phyloP scores from a whole-genome alignment of 2,329 filamentous ascomycete genomes.

The Trichoderma gracile region DNA sequence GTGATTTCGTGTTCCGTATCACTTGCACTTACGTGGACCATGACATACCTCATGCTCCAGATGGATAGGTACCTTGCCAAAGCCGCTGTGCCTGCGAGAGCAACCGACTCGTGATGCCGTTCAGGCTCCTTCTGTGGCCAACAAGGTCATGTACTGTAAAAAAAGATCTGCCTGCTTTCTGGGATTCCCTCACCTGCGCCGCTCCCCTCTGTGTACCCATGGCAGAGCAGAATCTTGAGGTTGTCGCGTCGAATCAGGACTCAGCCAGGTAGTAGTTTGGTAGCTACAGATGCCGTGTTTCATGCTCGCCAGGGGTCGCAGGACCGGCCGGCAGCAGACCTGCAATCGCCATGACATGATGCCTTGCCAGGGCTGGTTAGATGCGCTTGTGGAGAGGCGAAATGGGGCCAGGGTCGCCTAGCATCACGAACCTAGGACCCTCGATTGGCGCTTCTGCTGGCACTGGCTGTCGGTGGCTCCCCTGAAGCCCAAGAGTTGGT shows the following conservation, averaged over 20 bases:
- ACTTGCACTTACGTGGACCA: neutral
- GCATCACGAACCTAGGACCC: slow-evolving; percentile 16
- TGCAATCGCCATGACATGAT: slow-evolving; percentile 18
- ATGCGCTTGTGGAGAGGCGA: slow-evolving; percentile 22
- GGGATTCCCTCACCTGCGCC: neutral
- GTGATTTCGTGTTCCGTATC: slow-evolving; percentile 7
- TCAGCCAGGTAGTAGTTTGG: neutral
- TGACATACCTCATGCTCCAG: no score
- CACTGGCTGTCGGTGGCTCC: slow-evolving; percentile 17
- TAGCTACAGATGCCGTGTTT: slow-evolving; percentile 20
- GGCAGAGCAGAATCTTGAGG: slow-evolving; percentile 1
- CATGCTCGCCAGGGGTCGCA: slow-evolving; percentile 14
- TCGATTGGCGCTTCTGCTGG: slow-evolving; percentile 22
- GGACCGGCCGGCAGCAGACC: slow-evolving; percentile 11
- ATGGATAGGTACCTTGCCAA: neutral
- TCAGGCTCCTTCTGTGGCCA: no score
- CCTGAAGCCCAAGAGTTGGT: slow-evolving; percentile 25
- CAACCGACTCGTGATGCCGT: no score
- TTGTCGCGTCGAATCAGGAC: neutral
- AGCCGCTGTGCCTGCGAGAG: neutral
- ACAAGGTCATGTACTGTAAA: no score
- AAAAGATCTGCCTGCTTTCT: no score
- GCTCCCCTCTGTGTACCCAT: neutral
- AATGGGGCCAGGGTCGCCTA: slow-evolving; percentile 16
- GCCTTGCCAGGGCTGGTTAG: slow-evolving; percentile 16